Conservation (phyloP, 805 yeast species). For the Candida boleticola region DNA sequence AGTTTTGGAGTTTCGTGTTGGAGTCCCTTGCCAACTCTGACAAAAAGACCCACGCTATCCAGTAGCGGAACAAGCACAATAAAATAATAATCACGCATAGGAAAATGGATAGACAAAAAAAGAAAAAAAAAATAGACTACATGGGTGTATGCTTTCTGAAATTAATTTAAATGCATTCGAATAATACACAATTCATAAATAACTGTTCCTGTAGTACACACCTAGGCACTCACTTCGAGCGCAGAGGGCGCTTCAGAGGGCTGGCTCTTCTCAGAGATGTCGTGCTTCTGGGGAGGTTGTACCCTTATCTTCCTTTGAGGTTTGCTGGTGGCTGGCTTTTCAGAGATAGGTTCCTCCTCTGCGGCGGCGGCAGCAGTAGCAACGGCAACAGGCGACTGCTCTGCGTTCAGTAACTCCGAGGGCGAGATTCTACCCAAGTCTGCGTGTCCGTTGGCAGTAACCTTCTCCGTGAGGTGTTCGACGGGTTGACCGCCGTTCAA, state of each 20-base stretch:
- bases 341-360: no score
- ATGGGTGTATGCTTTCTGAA: no score
- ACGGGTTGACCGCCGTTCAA: background rate
- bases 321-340: no score
- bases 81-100: no score
- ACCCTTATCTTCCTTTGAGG: no score
- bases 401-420: background rate
- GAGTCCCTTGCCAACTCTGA: constrained; percentile 19
- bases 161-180: no score
- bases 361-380: no score
- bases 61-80: no score
- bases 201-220: background rate
- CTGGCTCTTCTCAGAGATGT: constrained; percentile 1
- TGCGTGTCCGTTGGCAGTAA: background rate
- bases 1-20: constrained; percentile 16
- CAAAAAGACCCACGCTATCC: background rate
- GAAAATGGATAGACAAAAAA: no score
- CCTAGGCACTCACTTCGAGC: background rate
- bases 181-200: no score
- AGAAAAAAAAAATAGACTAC: background rate
- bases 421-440: background rate
- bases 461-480: background rate
- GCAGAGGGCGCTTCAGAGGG: background rate
- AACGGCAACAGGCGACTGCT: background rate
- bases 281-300: no score